Evolutionary conservation across 2,329 filamentous ascomycete species (phyloP).

Genomic region (Mycocentrospora acerina): DNA sequence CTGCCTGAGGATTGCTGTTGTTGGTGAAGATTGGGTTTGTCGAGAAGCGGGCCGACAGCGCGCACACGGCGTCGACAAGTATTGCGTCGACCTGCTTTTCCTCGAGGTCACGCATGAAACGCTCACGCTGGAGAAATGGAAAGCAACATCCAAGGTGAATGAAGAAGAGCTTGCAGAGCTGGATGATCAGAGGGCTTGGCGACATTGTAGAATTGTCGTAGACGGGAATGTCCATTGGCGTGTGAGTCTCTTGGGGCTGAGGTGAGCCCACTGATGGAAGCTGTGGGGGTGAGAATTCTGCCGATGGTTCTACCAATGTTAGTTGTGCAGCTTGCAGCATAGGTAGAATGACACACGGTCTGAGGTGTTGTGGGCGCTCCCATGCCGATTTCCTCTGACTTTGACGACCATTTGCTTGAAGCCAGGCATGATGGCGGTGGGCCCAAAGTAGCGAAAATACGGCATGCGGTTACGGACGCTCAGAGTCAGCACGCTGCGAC

Average conservation of each 20-base stretch:
- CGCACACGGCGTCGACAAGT: slow-evolving; percentile 82
- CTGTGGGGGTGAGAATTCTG: slow-evolving; percentile 40
- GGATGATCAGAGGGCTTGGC: slow-evolving; percentile 72
- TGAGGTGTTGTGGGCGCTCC: slow-evolving; percentile 60
- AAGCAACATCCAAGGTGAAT: slow-evolving; percentile 81
- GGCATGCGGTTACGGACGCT: slow-evolving; percentile 69
- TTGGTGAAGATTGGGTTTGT: slow-evolving; percentile 55
- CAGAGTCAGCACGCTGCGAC: slow-evolving; percentile 35
- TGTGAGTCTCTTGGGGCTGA: slow-evolving; percentile 44
- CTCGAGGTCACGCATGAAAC: slow-evolving; percentile 72
- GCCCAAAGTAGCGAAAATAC: slow-evolving; percentile 88
- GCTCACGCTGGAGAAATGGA: slow-evolving; percentile 73
- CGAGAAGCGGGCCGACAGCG: slow-evolving; percentile 79
- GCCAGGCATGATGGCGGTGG: slow-evolving; percentile 85
- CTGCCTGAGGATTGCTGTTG: slow-evolving; percentile 52
- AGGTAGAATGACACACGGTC: slow-evolving; percentile 36
- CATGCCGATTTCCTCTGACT: slow-evolving; percentile 65
- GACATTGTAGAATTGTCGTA: slow-evolving; percentile 76
- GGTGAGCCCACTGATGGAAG: slow-evolving; percentile 30
- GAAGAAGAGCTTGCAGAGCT: slow-evolving; percentile 80
- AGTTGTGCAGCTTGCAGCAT: background rate
- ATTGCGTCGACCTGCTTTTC: slow-evolving; percentile 83
- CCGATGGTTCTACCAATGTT: slow-evolving; percentile 18
- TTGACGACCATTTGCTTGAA: slow-evolving; percentile 92
- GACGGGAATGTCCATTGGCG: slow-evolving; percentile 57